Percentiles rank a stretch among this genome's conserved stretches.
These are phyloP conservation scores for Colletotrichum tropicale DNA, from an alignment of 2,329 filamentous ascomycete species.

Conservation along the genomic window DNA sequence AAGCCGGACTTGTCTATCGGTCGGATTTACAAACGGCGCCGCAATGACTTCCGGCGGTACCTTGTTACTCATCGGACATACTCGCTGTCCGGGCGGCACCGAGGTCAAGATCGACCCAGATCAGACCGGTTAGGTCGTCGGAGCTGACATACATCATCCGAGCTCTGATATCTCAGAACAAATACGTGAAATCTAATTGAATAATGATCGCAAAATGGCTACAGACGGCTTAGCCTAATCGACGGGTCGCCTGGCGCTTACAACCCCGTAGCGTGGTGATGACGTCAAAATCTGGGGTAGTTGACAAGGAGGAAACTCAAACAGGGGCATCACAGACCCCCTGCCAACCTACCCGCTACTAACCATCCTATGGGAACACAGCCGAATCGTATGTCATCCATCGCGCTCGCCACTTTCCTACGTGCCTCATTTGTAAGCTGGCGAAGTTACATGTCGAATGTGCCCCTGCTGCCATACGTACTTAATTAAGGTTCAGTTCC, in stretches of 20 bases:
- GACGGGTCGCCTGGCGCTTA: background rate
- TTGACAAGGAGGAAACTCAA: background rate
- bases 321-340: background rate
- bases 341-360: background rate
- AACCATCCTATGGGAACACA: background rate
- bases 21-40: background rate
- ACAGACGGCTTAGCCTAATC: background rate
- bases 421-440: conserved; percentile 2
- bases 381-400: background rate
- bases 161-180: background rate
- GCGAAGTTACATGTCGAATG: background rate
- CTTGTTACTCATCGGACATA: background rate
- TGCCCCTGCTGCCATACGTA: background rate
- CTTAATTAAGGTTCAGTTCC: background rate
- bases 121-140: background rate
- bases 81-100: background rate
- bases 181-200: background rate
- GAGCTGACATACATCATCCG: background rate
- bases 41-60: background rate
- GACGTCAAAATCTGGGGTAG: conserved; percentile 13
- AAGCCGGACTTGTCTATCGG: background rate
- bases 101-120: background rate
- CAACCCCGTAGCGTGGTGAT: background rate
- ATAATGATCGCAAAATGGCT: background rate
- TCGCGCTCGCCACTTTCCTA: background rate